These are phyloP conservation scores for Apiospora rasikravindrae DNA, from an alignment of 2,329 filamentous ascomycete genomes.

Conservation along the genomic window DNA sequence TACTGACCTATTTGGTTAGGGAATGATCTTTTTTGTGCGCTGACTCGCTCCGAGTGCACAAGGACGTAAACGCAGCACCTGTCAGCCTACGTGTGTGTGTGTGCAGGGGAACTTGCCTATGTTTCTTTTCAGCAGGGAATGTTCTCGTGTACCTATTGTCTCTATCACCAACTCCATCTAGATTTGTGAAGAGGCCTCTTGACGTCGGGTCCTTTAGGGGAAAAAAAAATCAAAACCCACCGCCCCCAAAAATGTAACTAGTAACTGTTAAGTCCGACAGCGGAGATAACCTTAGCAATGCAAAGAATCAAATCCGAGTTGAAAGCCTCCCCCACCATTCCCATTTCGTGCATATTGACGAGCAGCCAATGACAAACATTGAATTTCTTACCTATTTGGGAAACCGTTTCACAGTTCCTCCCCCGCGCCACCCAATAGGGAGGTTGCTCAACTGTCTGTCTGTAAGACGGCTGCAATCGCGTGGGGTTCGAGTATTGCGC, in stretches of 20 bases:
- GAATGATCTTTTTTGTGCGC: not conserved
- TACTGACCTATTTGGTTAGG: not conserved
- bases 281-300: not conserved
- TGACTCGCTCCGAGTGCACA: not conserved
- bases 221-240: too few species aligned
- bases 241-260: not conserved
- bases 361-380: constrained; percentile 28
- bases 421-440: not conserved
- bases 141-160: not conserved
- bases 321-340: constrained; percentile 24
- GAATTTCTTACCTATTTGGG: constrained; percentile 21
- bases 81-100: not conserved
- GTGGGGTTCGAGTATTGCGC: not conserved
- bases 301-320: constrained; percentile 4
- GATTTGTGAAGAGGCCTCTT: not conserved
- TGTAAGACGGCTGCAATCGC: not conserved
- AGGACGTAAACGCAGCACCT: too few species aligned
- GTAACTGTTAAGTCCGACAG: not conserved
- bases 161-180: not conserved
- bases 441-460: not conserved
- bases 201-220: too few species aligned
- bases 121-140: not conserved
- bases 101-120: not conserved
- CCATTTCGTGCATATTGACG: constrained; percentile 33
- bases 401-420: not conserved